phyloP scores from a whole-genome alignment of 2,329 filamentous ascomycete genomes.

The Trichoderma harzianum region DNA sequence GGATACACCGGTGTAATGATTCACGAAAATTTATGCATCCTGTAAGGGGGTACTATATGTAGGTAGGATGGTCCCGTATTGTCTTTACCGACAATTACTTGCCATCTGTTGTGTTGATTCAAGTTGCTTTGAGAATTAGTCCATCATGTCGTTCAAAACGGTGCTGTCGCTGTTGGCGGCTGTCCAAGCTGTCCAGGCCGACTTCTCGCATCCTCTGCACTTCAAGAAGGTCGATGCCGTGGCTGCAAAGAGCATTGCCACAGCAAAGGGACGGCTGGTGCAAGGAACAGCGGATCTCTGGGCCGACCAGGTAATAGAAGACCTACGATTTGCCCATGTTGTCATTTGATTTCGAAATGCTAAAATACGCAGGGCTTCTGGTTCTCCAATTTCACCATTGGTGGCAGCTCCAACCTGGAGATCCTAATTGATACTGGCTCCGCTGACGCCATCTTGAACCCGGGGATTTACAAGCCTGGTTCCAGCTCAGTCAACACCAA shows the following conservation, averaged over 20 bases:
- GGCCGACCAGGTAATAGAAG: conserved; percentile 18
- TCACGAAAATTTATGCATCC: background rate
- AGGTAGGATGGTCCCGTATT: background rate
- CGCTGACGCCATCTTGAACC: conserved; percentile 22
- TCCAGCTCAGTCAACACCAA: conserved; percentile 10
- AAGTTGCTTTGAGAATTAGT: background rate
- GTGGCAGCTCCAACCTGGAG: conserved; percentile 21
- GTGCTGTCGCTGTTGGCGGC: conserved; percentile 15
- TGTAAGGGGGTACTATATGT: background rate
- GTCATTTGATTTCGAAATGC: background rate
- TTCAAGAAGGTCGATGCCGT: conserved; percentile 19
- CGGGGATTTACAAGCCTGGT: conserved; percentile 21
- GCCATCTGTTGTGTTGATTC: background rate
- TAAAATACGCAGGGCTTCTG: conserved; percentile 21
- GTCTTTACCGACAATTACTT: background rate
- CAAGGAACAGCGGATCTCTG: conserved; percentile 2
- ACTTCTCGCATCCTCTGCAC: conserved; percentile 20
- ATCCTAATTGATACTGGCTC: conserved; percentile 24
- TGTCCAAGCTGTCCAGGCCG: conserved; percentile 16
- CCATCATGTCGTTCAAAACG: conserved; percentile 18
- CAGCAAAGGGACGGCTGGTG: conserved; percentile 12
- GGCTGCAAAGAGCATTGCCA: conserved; percentile 14
- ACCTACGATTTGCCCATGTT: too few species aligned
- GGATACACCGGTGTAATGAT: background rate
- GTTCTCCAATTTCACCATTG: conserved; percentile 24